Evolutionary conservation across 495 filamentous ascomycete species (phyloP), one percentile per base, ranked within the genome.

Genomic region (Penicillium canariense): DNA sequence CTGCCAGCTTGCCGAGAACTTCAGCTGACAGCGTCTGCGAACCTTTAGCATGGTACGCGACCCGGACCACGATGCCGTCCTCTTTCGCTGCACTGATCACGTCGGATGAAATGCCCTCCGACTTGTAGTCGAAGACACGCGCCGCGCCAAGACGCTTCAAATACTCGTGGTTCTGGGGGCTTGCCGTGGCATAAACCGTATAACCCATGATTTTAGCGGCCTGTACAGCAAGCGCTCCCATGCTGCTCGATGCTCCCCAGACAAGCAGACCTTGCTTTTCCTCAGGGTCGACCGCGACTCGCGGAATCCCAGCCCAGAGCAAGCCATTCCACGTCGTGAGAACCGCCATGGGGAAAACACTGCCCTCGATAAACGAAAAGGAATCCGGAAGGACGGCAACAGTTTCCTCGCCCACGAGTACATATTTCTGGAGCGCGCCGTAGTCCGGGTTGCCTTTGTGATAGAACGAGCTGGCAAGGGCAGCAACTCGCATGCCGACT

Each of bases 211-310:
- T 17, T 9, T 42, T 50, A 1, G 58, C 78, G 4, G 62, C 40
- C 50, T 82, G 79, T 8, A 83, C 58, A 4, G 53, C 58, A 17
- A 61, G 50, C 0, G 54, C 39, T 0, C 58, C 58, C 40, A 61
- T 51, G 48, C 54, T 78, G 39, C 70, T 75, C 31, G 76, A 62
- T 4, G 63, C 80, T 3, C 80, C 80, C 80, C 79, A 82, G 14
- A 61, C 39, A 20, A 61, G 22, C 5, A 61, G 50, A 9, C 54
- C 58, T 22, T 54, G 42, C 17, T 63, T 68, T 6, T 68, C 62
- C 44, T 47, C 17, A 5, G 28, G 27, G 14, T 5, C 15, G 3
- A 22, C 25, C 11, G 30, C 10, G 10, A 5, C 12, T 26, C 28
- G 15, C 14, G 36, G 10, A 25, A 61, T 22, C 10, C 58, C 58